Evolutionary conservation across 2,329 filamentous ascomycete genomes (phyloP), one percentile per base, ranked within the genome.

Genomic region (Bisporella sp.): DNA sequence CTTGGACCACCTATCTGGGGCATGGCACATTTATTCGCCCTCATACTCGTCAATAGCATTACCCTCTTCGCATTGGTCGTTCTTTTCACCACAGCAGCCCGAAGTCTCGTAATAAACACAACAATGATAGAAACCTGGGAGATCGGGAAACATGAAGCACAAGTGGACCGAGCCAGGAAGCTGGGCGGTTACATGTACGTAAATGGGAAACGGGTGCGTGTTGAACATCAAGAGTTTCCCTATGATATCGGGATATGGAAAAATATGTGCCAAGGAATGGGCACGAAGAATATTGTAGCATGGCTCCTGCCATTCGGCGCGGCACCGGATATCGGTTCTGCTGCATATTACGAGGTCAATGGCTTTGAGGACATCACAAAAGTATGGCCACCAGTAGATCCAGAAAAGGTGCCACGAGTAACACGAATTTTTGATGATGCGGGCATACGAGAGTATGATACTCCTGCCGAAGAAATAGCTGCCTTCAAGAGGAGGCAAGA

Each of bases 41-140:
- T 89, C 1, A 65, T 73, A 0, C 63, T 84, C n/a, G 67, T 76
- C 11, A 81, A 81, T 60, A 74, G 76, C 44, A 63, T 83, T 33
- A 81, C 81, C 0, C 70, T 79, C 6, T 73, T 90, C 47, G 79
- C 75, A 0, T 73, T 93, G 1, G 68, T 69, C 1, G 73, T 93
- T 37, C 75, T 93, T 53, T 70, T 90, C 4, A 65, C 76, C n/a
- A 78, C 81, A 5, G 81, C 83, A 0, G 50, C 78, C 1, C 79
- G 78, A 64, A 75, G 75, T 49, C 82, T 87, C 64, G 60, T 76
- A 4, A 73, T 84, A 54, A 91, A 91, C 69, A 81, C 77, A 12
- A 92, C 87, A 29, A 89, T 87, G 65, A 93, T 95, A 60, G 89
- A 95, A 68, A 76, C 77, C 54, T 92, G 87, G 87, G 87, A 86